Conservation (phyloP, 805 yeast genomes). For the Suhomyces sp. region DNA sequence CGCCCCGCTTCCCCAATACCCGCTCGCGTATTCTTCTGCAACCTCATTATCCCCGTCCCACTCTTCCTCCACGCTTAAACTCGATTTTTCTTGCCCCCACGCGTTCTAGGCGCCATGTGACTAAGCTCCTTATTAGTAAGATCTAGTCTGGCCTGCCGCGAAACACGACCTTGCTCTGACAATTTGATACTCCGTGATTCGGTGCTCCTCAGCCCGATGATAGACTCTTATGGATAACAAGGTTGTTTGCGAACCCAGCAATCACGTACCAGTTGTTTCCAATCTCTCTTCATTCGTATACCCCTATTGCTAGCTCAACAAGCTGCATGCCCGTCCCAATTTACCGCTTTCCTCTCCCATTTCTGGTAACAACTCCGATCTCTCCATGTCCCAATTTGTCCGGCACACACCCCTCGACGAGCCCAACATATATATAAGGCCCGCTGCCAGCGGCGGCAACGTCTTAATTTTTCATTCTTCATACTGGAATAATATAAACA, state of each 20-base stretch:
- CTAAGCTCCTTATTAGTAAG: not conserved
- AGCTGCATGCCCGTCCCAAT: not conserved
- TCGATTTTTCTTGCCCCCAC: not conserved
- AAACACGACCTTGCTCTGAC: not conserved
- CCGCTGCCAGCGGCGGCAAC: conserved; percentile 1
- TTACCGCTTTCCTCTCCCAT: not conserved
- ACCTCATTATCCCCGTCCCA: not conserved
- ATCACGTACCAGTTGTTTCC: too few species aligned
- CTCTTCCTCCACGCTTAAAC: not conserved
- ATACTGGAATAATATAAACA: conserved; percentile 11
- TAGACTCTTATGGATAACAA: too few species aligned
- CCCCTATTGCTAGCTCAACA: not conserved
- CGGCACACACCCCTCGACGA: conserved; percentile 4
- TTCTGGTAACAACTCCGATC: not conserved
- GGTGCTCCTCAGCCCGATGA: not conserved
- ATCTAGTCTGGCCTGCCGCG: not conserved
- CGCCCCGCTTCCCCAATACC: not conserved
- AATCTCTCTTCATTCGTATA: not conserved
- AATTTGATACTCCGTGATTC: not conserved
- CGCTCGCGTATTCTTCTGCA: not conserved
- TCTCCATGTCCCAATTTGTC: not conserved
- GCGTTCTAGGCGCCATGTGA: not conserved
- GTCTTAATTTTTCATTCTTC: not conserved
- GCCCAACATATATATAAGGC: conserved; percentile 6
- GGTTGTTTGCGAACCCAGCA: too few species aligned